Evolutionary conservation across 441 rosid species (phyloP).

Genomic region (Omphalea diandra): DNA sequence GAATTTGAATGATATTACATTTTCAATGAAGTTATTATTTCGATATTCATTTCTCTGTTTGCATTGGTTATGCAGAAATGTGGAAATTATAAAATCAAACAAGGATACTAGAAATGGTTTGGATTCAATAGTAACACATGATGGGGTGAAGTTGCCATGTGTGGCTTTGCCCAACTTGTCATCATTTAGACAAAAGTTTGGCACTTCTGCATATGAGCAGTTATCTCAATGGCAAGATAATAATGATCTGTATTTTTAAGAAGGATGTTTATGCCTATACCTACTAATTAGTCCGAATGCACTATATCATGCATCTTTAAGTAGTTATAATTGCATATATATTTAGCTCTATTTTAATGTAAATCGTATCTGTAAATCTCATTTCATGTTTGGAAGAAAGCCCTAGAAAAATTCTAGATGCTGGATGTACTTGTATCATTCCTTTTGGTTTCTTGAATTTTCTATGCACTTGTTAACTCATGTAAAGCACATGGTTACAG

Average conservation of each 20-base stretch:
- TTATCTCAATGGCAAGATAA: constrained; percentile 28
- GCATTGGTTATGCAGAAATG: constrained; percentile 39
- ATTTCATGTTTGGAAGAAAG: not conserved
- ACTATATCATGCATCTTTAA: not conserved
- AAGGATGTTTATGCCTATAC: not conserved
- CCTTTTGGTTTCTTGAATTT: not conserved
- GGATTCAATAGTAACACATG: constrained; percentile 78
- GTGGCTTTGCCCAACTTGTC: constrained; percentile 53
- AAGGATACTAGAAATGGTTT: constrained; percentile 72
- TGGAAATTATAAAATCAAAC: constrained; percentile 69
- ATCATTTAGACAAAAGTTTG: constrained; percentile 51
- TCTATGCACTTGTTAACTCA: constrained; percentile 5
- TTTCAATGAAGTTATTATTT: not conserved
- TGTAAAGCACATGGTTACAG: constrained; percentile 34
- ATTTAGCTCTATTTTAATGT: not conserved
- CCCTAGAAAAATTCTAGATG: not conserved
- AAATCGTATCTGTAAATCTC: not conserved
- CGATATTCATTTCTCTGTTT: not conserved
- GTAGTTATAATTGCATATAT: not conserved
- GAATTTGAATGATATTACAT: not conserved
- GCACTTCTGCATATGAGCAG: constrained; percentile 56
- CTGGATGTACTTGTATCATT: not conserved
- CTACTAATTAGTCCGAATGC: not conserved
- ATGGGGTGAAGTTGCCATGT: constrained; percentile 76
- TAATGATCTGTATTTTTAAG: not conserved